Conservation (phyloP, 2,329 filamentous ascomycete genomes). For the Drechslerella dactyloides region DNA sequence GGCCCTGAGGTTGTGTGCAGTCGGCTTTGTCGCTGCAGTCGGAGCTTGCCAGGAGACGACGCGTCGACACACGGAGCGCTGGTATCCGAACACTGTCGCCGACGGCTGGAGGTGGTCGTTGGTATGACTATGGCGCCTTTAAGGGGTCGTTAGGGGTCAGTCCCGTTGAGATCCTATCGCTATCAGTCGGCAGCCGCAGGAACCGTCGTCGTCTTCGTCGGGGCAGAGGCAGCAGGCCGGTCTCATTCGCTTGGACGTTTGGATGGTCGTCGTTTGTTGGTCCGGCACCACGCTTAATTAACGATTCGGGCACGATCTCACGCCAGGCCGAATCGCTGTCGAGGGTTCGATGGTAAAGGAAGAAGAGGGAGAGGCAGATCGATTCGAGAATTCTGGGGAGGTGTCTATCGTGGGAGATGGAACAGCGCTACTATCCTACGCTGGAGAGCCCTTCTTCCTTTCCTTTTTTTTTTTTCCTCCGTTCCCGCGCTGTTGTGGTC, state of each 20-base stretch:
- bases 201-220: slow-evolving; percentile 3
- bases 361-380: neutral
- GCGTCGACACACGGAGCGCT: slow-evolving; percentile 39
- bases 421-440: neutral
- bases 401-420: no score
- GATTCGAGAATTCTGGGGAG: neutral
- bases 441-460: slow-evolving; percentile 29
- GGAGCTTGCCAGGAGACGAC: slow-evolving; percentile 32
- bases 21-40: slow-evolving; percentile 23
- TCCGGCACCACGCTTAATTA: neutral
- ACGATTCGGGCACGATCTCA: neutral
- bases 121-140: neutral
- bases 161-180: neutral
- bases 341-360: neutral
- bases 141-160: neutral
- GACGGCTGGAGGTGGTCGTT: slow-evolving; percentile 3
- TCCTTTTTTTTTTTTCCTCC: neutral
- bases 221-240: neutral
- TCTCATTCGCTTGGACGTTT: slow-evolving; percentile 1
- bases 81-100: slow-evolving; percentile 22
- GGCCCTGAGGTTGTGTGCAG: slow-evolving; percentile 33
- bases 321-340: neutral
- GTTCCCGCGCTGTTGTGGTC: slow-evolving; percentile 12
- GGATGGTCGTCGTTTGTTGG: neutral
- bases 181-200: neutral